Base-by-base conservation (phyloP, 176 grass and related monocot species). In the Bothriochloa decipiens region DNA sequence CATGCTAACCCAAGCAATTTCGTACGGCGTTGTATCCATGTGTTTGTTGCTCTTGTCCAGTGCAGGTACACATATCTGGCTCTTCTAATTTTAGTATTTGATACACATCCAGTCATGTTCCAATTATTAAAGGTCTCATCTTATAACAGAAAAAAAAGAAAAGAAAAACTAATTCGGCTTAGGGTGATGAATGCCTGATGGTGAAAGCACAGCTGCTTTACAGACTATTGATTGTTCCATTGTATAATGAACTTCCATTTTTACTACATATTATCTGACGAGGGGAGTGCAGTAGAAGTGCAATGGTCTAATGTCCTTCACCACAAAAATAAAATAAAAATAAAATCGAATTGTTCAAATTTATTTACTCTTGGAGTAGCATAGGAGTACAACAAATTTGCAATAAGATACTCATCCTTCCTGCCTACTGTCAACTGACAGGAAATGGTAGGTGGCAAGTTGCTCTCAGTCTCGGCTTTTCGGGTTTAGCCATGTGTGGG, bases 1-100 rank as follows among this genome's bases (percentile, higher is more conserved):
- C 62, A 84, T 91, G 89, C 70, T 91, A 64, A 84, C 69, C 41
- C 85, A 84, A 41, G 70, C 89, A 87, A 80, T 91, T 32, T 80
- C 81, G 1, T 87, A 64, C 25, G 81, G 81, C 17, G 69, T 42
- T 69, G 42, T 91, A 50, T 91, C 80, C 75, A 11, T 91, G 69
- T 83, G 84, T 84, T 76, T 87, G 41, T 43, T 80, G 76, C 35
- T 87, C 60, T 75, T 91, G 62, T 87, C 80, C 75, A 81, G 70
- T 16, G 63, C 70, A 91, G 89, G 81, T 87, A 84, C 77, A 75
- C 3, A 12, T 55, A 69, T 74, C n/a, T 83, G 67, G 28, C 69
- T 61, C 18, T 50, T 73, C 32, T 42, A 8, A 39, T 83, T 72
- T 82, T 17, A 52, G 14, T 18, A 53, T 17, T 69, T 39, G 33